A percentile compares a stretch with the other conserved stretches of the same genome.
phyloP scores from a whole-genome alignment of 306 rosid species.

The Fragaria iinumae region DNA sequence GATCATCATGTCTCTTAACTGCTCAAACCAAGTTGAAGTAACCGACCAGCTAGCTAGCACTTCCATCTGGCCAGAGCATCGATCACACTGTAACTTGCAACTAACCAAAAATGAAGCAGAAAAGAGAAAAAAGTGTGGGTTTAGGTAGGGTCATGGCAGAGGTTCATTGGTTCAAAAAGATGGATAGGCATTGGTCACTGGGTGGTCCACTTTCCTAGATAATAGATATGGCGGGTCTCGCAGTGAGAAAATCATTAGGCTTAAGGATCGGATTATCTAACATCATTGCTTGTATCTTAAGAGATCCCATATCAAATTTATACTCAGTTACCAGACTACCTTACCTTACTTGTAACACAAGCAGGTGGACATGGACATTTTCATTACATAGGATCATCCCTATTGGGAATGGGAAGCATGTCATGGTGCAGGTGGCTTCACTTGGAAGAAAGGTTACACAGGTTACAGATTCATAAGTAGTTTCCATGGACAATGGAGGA shows the following conservation, averaged over 20 bases:
- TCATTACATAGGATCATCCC: background rate
- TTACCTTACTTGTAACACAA: background rate
- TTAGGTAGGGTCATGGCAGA: background rate
- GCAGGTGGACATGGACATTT: background rate
- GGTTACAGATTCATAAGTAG: background rate
- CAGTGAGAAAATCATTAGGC: background rate
- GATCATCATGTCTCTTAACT: background rate
- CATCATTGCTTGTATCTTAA: background rate
- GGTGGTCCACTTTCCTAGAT: background rate
- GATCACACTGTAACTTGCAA: background rate
- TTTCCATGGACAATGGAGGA: constrained; percentile 21
- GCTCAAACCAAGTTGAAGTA: background rate
- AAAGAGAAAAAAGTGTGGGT: background rate
- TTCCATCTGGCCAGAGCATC: too few relatives aligned
- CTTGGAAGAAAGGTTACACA: constrained; percentile 42
- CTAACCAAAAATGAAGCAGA: background rate
- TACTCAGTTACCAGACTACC: background rate
- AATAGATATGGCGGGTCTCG: background rate
- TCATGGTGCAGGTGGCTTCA: constrained; percentile 31
- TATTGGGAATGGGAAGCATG: background rate
- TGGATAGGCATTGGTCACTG: background rate
- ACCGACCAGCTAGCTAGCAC: background rate
- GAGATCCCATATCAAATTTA: background rate
- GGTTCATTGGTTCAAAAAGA: background rate
- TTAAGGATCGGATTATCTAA: background rate